Evolutionary conservation across 2,329 filamentous ascomycete species (phyloP).

Genomic region (Colletotrichum camelliae): DNA sequence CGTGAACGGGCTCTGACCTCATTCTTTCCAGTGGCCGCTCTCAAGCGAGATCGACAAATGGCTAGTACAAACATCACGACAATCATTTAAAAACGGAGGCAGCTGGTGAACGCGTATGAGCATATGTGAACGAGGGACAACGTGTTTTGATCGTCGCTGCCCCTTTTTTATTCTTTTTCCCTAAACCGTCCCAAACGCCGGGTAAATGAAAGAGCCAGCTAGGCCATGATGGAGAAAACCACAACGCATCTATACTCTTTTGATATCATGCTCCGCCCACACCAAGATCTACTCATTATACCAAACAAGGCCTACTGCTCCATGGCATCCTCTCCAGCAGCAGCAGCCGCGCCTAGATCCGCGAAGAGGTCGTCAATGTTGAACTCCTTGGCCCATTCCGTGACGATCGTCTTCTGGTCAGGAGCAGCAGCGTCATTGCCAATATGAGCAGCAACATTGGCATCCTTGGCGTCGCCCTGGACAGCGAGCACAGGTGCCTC

Average conservation of each 20-base stretch:
- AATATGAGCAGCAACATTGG: conserved; percentile 32
- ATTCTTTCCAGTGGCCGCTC: background rate
- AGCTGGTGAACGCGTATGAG: background rate
- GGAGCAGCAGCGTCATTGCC: conserved; percentile 53
- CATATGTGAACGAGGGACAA: conserved; percentile 2
- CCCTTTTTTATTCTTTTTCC: conserved; percentile 4
- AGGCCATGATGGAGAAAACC: background rate
- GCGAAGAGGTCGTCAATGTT: conserved; percentile 92
- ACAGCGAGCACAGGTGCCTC: conserved; percentile 74
- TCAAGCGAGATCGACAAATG: background rate
- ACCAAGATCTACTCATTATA: background rate
- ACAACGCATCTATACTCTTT: background rate
- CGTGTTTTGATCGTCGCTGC: background rate
- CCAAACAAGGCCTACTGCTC: conserved; percentile 44
- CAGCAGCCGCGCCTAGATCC: conserved; percentile 54
- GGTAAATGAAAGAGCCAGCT: background rate
- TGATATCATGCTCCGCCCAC: conserved; percentile 2
- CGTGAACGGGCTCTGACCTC: background rate
- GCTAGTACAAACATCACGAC: background rate
- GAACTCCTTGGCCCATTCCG: conserved; percentile 93
- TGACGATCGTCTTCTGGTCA: conserved; percentile 86
- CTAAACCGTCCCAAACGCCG: conserved; percentile 14
- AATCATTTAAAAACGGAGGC: background rate
- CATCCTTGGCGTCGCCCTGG: conserved; percentile 33
- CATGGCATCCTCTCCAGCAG: conserved; percentile 52